Evolutionary conservation across 192 early-diverging fungal genomes (phyloP).

Genomic region (Coemansia sp.): DNA sequence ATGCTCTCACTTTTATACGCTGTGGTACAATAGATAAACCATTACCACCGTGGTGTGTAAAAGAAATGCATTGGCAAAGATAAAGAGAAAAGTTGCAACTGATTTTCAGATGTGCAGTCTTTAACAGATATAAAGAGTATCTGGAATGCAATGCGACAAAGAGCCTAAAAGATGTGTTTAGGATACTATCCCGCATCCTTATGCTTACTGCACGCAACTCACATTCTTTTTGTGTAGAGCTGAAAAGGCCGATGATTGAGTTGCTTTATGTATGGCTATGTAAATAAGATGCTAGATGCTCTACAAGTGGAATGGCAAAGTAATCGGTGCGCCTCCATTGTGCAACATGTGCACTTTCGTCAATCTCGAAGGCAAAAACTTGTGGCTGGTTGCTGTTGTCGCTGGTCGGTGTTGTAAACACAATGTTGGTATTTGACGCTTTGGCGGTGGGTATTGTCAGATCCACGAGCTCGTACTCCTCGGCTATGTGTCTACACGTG

Average conservation of each 20-base stretch:
- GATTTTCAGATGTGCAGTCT: not conserved
- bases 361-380: slow-evolving; percentile 2
- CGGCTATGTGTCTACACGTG: not conserved
- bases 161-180: not conserved
- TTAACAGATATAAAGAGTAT: not conserved
- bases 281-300: not conserved
- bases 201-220: not conserved
- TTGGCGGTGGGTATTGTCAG: not conserved
- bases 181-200: not conserved
- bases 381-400: not conserved
- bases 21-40: not conserved
- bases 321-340: not conserved
- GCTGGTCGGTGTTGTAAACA: not conserved
- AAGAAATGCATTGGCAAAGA: not conserved
- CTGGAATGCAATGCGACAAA: not conserved
- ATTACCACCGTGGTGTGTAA: not conserved
- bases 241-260: not conserved
- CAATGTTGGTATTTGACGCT: not conserved
- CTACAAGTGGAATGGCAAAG: not conserved
- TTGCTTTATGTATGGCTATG: not conserved
- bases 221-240: not conserved
- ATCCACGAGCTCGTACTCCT: not conserved
- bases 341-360: slow-evolving; percentile 3
- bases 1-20: not conserved
- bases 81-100: not conserved